phyloP scores from a whole-genome alignment of 345 rosid genomes.

The Salix viminalis region DNA sequence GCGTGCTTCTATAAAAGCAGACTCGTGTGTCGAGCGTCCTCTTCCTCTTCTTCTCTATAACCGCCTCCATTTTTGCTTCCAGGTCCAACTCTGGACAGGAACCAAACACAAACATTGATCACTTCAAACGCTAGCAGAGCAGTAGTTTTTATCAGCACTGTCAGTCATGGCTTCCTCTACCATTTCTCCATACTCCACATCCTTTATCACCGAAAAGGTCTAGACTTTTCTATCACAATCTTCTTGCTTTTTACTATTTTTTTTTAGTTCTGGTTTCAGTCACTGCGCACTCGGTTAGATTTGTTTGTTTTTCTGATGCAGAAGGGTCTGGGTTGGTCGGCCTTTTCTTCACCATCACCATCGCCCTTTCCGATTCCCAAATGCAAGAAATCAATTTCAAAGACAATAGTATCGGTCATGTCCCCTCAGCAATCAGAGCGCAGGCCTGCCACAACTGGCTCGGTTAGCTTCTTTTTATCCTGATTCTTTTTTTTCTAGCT shows the following conservation, averaged over 20 bases:
- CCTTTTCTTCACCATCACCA: constrained; percentile 29
- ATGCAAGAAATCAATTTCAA: constrained; percentile 50
- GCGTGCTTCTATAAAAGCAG: neutral
- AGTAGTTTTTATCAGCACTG: neutral
- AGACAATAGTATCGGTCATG: constrained; percentile 67
- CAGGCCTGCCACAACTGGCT: constrained; percentile 77
- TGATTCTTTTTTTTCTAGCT: neutral
- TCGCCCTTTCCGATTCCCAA: constrained; percentile 34
- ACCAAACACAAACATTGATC: neutral
- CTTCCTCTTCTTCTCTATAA: neutral
- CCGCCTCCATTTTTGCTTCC: neutral
- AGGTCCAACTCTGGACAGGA: neutral
- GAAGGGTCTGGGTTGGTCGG: constrained; percentile 51
- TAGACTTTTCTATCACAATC: neutral
- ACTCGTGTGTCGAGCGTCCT: neutral
- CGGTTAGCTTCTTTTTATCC: constrained; percentile 15
- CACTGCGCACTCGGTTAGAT: neutral
- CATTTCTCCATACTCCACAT: neutral
- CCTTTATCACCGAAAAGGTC: neutral
- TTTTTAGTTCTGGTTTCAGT: too few relatives aligned
- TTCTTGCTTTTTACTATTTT: neutral
- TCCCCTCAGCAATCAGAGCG: constrained; percentile 76
- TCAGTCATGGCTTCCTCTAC: neutral
- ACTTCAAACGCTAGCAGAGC: neutral
- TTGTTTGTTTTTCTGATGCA: constrained; percentile 8